Evolutionary conservation across 2,329 filamentous ascomycete genomes (phyloP), one percentile per base, ranked within the genome.

Genomic region (Magnaporthiopsis poae): DNA sequence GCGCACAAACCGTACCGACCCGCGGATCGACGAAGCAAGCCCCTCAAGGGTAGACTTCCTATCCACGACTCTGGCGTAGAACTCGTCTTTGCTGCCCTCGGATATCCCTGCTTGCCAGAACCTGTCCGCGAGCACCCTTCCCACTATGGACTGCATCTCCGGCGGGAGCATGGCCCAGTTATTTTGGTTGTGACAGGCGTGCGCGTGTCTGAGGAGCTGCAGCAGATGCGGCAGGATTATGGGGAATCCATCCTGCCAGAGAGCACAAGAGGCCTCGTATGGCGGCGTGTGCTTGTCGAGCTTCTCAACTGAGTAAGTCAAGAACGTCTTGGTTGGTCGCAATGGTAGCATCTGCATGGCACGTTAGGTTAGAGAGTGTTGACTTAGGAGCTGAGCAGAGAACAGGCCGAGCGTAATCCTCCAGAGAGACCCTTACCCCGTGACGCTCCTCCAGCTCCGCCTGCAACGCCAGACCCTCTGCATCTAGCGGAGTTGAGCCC

Each of bases 91-190:
- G 72, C 91, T 98, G 33, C 96, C 95, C 69, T 89, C 90, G 0
- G 95, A 98, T 64, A 99, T 99, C 12, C 95, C 95, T 8, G 93
- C 92, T 80, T 99, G 95, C 95, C 95, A 99, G 76, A 99, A 99
- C 31, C 95, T 86, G 77, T 99, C 95, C 18, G 92, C 96, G 29
- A 99, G 80, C 27, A 98, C 92, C 29, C 91, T 86, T 61, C 87
- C 85, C 59, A 98, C 90, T 65, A 96, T 86, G 5, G 84, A 80
- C 67, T 88, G 88, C 81, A 96, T 89, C 60, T 96, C 91, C 13
- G 81, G 75, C 1, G 92, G 89, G 21, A 96, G 79, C 39, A 88
- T 85, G 12, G 84, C 81, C 94, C 95, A 99, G 73, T 92, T 96
- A 27, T 85, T 81, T 1, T 91, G 86, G 72, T 96, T 93, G 74